phyloP scores from a whole-genome alignment of 495 filamentous ascomycete species.

The Podospora appendiculata region DNA sequence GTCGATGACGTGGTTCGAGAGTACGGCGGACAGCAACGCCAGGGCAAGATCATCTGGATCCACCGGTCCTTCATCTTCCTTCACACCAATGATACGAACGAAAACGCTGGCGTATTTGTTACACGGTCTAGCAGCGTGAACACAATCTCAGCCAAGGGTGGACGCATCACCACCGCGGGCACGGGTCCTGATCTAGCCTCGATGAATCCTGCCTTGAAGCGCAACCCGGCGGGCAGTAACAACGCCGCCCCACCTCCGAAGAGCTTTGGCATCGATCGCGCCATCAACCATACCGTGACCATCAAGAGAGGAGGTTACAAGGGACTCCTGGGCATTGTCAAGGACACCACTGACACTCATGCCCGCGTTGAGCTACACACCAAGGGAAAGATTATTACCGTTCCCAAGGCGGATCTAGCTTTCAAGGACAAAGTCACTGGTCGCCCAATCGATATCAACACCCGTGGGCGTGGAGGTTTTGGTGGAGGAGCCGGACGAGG shows the following conservation, averaged over 20 bases:
- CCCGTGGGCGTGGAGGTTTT: conserved; percentile 48
- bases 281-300: conserved; percentile 84
- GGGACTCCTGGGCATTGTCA: conserved; percentile 89
- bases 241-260: conserved; percentile 69
- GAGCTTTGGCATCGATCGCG: conserved; percentile 69
- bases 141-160: conserved; percentile 87
- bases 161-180: conserved; percentile 53
- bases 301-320: conserved; percentile 81
- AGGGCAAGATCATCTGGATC: conserved; percentile 85
- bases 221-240: conserved; percentile 41
- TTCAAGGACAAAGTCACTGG: conserved; percentile 82
- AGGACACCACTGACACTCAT: conserved; percentile 76
- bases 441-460: conserved; percentile 59
- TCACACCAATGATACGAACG: conserved; percentile 71
- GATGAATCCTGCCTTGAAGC: conserved; percentile 87
- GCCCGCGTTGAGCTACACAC: conserved; percentile 89
- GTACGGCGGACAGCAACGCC: conserved; percentile 72
- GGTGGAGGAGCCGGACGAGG: conserved; percentile 37
- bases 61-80: conserved; percentile 83
- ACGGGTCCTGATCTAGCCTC: conserved; percentile 68
- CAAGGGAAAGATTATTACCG: conserved; percentile 76
- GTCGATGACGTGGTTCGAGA: conserved; percentile 90
- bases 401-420: conserved; percentile 66
- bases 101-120: conserved; percentile 87
- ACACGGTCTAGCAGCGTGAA: conserved; percentile 76